Conservation (phyloP, 352 stramenopile species). For the Globisporangium paroecandrum region DNA sequence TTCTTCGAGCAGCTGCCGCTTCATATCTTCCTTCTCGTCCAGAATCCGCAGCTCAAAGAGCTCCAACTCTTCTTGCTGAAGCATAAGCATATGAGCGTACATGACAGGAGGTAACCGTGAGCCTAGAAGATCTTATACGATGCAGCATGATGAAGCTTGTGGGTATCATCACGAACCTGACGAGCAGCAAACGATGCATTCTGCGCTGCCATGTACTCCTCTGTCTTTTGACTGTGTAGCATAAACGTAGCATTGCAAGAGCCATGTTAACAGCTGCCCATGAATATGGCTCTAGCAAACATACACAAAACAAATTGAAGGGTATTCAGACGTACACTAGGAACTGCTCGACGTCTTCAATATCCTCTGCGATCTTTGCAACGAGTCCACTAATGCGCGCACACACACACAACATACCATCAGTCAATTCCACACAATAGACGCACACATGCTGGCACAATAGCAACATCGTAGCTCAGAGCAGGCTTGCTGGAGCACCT, state of each 20-base stretch:
- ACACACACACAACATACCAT: not conserved
- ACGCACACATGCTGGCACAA: not conserved
- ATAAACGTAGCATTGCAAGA: not conserved
- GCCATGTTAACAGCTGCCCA: not conserved
- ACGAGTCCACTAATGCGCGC: conserved; percentile 32
- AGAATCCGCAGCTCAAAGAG: conserved; percentile 61
- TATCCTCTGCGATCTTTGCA: conserved; percentile 52
- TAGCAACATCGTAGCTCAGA: not conserved
- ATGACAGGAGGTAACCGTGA: too few species aligned
- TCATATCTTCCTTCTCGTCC: conserved; percentile 60
- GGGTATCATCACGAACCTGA: conserved; percentile 30
- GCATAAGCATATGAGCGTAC: too few species aligned
- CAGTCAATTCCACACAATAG: not conserved
- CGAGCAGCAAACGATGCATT: conserved; percentile 68
- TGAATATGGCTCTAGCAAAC: not conserved
- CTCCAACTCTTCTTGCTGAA: conserved; percentile 63
- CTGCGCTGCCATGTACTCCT: conserved; percentile 68
- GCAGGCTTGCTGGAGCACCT: not conserved
- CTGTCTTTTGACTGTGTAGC: conserved; percentile 37
- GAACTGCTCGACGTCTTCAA: conserved; percentile 67
- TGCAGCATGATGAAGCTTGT: too few species aligned
- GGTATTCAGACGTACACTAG: conserved; percentile 31
- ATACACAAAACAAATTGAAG: not conserved
- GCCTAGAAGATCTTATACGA: too few species aligned
- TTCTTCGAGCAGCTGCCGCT: conserved; percentile 50